Evolutionary conservation across 257 asterid genomes (phyloP).

Genomic region (Fraxinus quadrangulata): DNA sequence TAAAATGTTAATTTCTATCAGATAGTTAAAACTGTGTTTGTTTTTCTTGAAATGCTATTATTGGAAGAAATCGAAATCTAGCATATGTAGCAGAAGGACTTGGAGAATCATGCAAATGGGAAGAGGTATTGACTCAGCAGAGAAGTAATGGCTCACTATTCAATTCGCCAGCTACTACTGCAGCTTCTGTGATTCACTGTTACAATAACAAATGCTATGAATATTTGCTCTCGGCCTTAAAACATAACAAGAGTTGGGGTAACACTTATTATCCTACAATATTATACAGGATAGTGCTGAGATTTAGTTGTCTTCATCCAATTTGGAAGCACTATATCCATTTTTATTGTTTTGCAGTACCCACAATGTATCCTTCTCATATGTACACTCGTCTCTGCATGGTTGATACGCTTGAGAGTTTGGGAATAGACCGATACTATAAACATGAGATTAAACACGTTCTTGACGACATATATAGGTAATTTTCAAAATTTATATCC

Average conservation of each 20-base stretch:
- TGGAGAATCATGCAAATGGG: slow-evolving; percentile 9
- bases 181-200: slow-evolving; percentile 42
- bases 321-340: background rate
- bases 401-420: slow-evolving; percentile 33
- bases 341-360: slow-evolving; percentile 27
- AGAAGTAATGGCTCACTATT: slow-evolving; percentile 40
- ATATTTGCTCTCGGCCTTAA: slow-evolving; percentile 27
- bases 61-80: background rate
- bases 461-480: slow-evolving; percentile 38
- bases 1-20: no score
- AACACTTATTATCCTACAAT: background rate
- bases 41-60: background rate
- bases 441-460: slow-evolving; percentile 10
- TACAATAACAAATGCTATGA: slow-evolving; percentile 31
- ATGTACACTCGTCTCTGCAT: slow-evolving; percentile 22
- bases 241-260: slow-evolving; percentile 26
- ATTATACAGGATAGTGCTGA: background rate
- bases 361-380: slow-evolving; percentile 29
- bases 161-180: slow-evolving; percentile 51
- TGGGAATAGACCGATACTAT: slow-evolving; percentile 36
- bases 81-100: slow-evolving; percentile 23
- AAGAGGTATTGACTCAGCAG: background rate
- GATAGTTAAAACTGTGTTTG: background rate
- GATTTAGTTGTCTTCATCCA: background rate
- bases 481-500: background rate